Evolutionary conservation across 495 filamentous ascomycete species (phyloP), one percentile per base, ranked within the genome.

Genomic region (Lasiosphaeris hirsuta): DNA sequence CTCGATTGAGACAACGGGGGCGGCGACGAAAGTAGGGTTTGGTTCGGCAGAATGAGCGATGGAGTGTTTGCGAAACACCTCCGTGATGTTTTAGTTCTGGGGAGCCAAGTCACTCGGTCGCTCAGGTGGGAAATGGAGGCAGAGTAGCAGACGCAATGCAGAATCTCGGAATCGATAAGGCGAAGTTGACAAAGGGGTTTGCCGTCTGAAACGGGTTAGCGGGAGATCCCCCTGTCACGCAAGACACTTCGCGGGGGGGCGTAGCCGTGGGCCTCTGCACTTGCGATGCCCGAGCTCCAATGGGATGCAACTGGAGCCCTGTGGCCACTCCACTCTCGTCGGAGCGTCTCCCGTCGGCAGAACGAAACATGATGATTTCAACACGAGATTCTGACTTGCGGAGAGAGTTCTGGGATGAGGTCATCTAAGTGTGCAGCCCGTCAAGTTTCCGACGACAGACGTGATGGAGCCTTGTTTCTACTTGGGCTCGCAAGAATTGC

Each of bases 191-290:
- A 62, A 64, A 62, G 57, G 62, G 67, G 59, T 58, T 56, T 43
- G 18, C 15, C 15, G 47, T 53, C 65, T 64, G 63, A 66, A 68
- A 68, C 63, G 48, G 64, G 63, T 40, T 68, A 70, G 68, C 56
- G 48, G 35, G 45, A 40, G 48, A 60, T 37, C 40, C 62, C 60
- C 55, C 51, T 55, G 23, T 30, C 23, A 30, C 23, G 23, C 11
- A 30, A 38, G 51, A 45, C 44, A 48, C 18, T 5, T 30, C 23
- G 23, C 23, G 42, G 41, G 42, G 53, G 35, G 5, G 34, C 34
- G 14, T 10, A 7, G n/a, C 23, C 46, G 34, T 10, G 46, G 35
- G 34, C 7, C 43, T 15, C 35, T 48, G 54, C 30, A 15, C 30
- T 33, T 42, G 23, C 41, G 40, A 17, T 19, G 51, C 53, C 53